Conservation (phyloP, 2,329 filamentous ascomycete species). For the Ascochyta koolunga region DNA sequence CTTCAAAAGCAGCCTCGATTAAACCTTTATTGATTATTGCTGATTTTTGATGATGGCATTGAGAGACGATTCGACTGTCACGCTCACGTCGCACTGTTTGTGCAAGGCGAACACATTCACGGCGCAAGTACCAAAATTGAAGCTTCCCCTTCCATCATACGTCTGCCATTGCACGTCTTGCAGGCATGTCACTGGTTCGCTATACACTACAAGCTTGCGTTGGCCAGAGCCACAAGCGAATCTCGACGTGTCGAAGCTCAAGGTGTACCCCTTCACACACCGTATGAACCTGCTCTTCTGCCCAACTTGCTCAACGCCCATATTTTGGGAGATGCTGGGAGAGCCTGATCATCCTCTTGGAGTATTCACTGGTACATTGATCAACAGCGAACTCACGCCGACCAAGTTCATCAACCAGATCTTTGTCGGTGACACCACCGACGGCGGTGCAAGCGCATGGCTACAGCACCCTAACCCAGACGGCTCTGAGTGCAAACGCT, state of each 20-base stretch:
- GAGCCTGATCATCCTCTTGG: constrained; percentile 29
- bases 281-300: constrained; percentile 51
- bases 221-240: constrained; percentile 49
- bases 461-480: constrained; percentile 46
- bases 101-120: constrained; percentile 54
- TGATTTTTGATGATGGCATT: constrained; percentile 15
- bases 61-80: constrained; percentile 20
- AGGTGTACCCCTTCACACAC: constrained; percentile 48
- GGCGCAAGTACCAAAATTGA: constrained; percentile 37
- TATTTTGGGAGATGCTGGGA: constrained; percentile 50
- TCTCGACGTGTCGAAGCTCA: constrained; percentile 40
- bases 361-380: constrained; percentile 51
- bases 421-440: constrained; percentile 58
- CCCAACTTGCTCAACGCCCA: constrained; percentile 50
- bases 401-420: constrained; percentile 47
- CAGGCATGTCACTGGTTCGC: constrained; percentile 53
- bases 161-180: constrained; percentile 61
- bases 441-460: constrained; percentile 60
- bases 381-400: constrained; percentile 40
- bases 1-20: background rate
- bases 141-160: constrained; percentile 51
- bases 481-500: constrained; percentile 34
- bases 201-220: constrained; percentile 46
- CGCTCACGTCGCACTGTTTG: constrained; percentile 53
- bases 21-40: background rate